Evolutionary conservation across 192 early-diverging fungal genomes (phyloP).

Genomic region (Entomortierella lignicola): DNA sequence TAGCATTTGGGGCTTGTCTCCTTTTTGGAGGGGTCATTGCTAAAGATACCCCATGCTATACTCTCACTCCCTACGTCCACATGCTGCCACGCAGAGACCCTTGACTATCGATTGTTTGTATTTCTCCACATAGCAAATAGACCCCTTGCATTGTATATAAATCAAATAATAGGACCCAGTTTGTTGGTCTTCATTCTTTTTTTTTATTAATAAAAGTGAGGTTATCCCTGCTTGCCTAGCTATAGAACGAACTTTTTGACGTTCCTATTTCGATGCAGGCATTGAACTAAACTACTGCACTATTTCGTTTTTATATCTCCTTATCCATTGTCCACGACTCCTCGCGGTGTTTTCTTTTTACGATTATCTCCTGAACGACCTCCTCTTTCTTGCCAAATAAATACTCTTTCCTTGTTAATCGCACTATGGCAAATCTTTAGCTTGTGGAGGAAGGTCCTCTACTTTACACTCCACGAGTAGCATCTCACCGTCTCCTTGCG

Average conservation of each 20-base stretch:
- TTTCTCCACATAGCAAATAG: not conserved
- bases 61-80: not conserved
- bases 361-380: conserved; percentile 5
- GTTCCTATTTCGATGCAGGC: not conserved
- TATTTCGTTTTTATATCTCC: not conserved
- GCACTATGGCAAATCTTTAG: no score
- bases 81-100: not conserved
- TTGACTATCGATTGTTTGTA: not conserved
- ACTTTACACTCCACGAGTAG: conserved; percentile 6
- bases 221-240: no score
- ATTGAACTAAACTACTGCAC: not conserved
- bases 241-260: not conserved
- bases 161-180: no score
- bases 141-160: not conserved
- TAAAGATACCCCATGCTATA: conserved; percentile 2
- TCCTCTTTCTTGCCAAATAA: not conserved
- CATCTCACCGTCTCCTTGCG: conserved; percentile 16
- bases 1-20: no score
- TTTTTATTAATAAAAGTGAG: no score
- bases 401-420: no score
- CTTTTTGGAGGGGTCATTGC: not conserved
- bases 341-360: not conserved
- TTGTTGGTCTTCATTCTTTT: no score
- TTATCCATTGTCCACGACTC: not conserved
- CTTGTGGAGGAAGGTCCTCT: conserved; percentile 31